phyloP scores from a whole-genome alignment of 202 grass and related monocot genomes.

The Zizania palustris region DNA sequence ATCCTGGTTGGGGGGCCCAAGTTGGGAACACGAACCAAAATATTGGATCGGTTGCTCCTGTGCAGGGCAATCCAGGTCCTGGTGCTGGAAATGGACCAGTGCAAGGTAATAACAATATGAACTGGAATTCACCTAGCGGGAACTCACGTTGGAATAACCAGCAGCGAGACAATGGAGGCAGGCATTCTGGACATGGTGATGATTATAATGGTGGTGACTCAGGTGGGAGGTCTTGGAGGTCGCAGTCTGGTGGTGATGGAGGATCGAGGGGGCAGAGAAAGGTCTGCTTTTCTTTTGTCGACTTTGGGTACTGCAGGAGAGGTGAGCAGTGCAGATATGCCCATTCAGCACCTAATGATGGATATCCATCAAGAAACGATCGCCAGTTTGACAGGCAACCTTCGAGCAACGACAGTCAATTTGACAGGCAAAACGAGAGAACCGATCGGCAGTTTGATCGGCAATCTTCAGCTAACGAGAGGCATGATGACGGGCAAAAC shows the following conservation, averaged over 20 bases:
- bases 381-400: conserved; percentile 40
- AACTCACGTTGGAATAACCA: conserved; percentile 59
- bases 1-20: conserved; percentile 55
- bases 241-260: conserved; percentile 45
- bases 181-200: conserved; percentile 49
- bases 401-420: conserved; percentile 37
- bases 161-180: conserved; percentile 47
- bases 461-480: conserved; percentile 43
- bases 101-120: conserved; percentile 60
- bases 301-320: conserved; percentile 51
- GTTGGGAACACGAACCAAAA: conserved; percentile 58
- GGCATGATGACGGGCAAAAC: conserved; percentile 29
- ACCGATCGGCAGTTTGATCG: conserved; percentile 47
- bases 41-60: conserved; percentile 45
- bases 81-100: conserved; percentile 50
- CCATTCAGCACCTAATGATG: conserved; percentile 44
- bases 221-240: conserved; percentile 49
- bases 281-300: conserved; percentile 36
- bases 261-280: conserved; percentile 28
- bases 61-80: conserved; percentile 58
- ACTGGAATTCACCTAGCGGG: conserved; percentile 54
- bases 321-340: conserved; percentile 40
- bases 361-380: conserved; percentile 37
- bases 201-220: conserved; percentile 41
- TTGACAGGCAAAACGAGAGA: conserved; percentile 36